Conservation (phyloP, 176 grass and related monocot species). For the Juncus effusus region DNA sequence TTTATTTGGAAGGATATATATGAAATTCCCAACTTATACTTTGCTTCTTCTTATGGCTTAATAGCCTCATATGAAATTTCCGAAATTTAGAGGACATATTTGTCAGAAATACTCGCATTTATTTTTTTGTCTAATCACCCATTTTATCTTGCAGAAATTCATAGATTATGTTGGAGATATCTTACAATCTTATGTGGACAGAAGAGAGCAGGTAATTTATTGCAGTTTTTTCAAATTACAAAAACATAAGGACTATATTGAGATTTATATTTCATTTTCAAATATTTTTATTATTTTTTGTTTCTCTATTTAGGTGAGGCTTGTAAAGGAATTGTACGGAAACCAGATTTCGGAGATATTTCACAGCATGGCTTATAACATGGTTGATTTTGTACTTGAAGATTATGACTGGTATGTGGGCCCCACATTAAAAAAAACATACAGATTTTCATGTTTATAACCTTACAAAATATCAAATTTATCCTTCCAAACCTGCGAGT, state of each 20-base stretch:
- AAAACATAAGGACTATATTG: slow-evolving; percentile 2
- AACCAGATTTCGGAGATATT: slow-evolving; percentile 88
- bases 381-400: slow-evolving; percentile 89
- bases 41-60: neutral
- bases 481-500: no score
- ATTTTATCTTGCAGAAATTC: slow-evolving; percentile 57
- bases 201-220: slow-evolving; percentile 84
- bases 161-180: slow-evolving; percentile 92
- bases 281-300: slow-evolving; percentile 15
- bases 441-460: neutral
- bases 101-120: neutral
- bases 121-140: slow-evolving; percentile 6
- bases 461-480: neutral
- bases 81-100: neutral
- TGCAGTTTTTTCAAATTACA: neutral
- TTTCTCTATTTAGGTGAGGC: slow-evolving; percentile 61
- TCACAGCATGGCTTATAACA: slow-evolving; percentile 68
- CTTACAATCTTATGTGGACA: slow-evolving; percentile 88
- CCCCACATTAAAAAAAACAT: no score
- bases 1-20: no score
- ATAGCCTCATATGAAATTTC: neutral
- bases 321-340: slow-evolving; percentile 93
- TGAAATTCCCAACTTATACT: no score
- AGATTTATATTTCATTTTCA: neutral
- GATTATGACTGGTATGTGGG: slow-evolving; percentile 76